Evolutionary conservation across 106 monocot genomes (phyloP).

Genomic region (Cymbidium sinense): DNA sequence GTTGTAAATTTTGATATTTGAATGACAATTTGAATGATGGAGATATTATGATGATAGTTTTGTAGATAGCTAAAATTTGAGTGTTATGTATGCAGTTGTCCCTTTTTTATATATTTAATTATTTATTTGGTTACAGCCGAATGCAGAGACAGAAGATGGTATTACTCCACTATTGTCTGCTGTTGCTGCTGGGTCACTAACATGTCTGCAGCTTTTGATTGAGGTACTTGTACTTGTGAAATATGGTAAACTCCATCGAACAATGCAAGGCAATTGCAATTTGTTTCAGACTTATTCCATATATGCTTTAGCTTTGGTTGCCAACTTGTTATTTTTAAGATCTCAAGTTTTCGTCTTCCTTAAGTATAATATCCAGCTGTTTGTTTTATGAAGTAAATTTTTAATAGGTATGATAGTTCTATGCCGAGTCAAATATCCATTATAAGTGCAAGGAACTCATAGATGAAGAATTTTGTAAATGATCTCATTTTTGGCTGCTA

Average conservation of each 20-base stretch:
- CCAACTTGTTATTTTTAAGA: background rate
- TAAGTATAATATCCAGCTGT: background rate
- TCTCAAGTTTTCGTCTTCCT: background rate
- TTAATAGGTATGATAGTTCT: background rate
- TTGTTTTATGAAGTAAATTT: background rate
- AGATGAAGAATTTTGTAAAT: background rate
- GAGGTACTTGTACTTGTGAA: constrained; percentile 37
- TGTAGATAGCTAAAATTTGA: no score
- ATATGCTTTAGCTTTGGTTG: background rate
- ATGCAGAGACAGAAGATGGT: constrained; percentile 80
- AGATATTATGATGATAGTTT: no score
- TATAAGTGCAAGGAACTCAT: background rate
- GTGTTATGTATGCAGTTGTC: no score
- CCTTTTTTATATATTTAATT: background rate
- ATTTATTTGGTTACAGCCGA: constrained; percentile 45
- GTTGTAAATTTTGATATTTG: no score
- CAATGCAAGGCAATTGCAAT: background rate
- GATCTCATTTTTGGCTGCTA: background rate
- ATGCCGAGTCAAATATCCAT: background rate
- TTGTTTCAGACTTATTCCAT: background rate
- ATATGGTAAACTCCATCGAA: background rate
- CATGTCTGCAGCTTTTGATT: constrained; percentile 76
- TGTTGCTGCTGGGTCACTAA: constrained; percentile 82
- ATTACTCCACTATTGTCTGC: constrained; percentile 85
- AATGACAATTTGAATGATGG: no score